phyloP scores from a whole-genome alignment of 768 basidiomycete genomes.

The Mycena rosella region DNA sequence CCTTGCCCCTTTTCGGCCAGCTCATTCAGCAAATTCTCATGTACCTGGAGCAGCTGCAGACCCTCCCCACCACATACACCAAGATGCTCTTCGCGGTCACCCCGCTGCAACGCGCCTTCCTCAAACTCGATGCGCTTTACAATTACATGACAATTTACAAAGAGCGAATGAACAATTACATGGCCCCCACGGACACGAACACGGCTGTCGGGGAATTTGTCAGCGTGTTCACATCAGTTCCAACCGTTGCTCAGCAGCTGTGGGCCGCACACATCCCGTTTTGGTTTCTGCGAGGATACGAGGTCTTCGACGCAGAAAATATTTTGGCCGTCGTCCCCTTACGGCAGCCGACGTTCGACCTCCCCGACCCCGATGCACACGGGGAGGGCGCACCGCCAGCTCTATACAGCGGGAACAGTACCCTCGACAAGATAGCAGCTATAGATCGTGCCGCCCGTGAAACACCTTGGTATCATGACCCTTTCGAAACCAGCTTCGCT shows the following conservation, averaged over 20 bases:
- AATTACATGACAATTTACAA: background rate
- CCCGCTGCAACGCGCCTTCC: background rate
- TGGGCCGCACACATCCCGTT: background rate
- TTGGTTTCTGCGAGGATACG: background rate
- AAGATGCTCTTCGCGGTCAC: slow-evolving; percentile 5
- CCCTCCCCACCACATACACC: background rate
- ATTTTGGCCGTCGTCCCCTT: background rate
- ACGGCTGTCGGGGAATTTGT: background rate
- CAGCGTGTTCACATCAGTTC: background rate
- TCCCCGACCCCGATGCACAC: too few species aligned
- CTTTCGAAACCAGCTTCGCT: too few species aligned
- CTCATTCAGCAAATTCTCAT: background rate
- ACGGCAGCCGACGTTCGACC: too few species aligned
- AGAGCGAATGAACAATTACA: background rate
- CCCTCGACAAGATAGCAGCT: too few species aligned
- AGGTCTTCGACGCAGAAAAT: slow-evolving; percentile 1
- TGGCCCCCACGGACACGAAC: background rate
- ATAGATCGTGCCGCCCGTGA: too few species aligned
- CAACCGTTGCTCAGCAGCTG: background rate
- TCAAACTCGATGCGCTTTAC: slow-evolving; percentile 14
- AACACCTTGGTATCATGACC: too few species aligned
- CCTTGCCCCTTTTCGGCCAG: background rate
- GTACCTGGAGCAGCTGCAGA: slow-evolving; percentile 10
- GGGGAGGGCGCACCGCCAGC: too few species aligned
- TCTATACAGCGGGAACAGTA: too few species aligned